These are phyloP conservation scores for Candida succiphila DNA, from an alignment of 805 yeast species.

Conservation along the genomic window DNA sequence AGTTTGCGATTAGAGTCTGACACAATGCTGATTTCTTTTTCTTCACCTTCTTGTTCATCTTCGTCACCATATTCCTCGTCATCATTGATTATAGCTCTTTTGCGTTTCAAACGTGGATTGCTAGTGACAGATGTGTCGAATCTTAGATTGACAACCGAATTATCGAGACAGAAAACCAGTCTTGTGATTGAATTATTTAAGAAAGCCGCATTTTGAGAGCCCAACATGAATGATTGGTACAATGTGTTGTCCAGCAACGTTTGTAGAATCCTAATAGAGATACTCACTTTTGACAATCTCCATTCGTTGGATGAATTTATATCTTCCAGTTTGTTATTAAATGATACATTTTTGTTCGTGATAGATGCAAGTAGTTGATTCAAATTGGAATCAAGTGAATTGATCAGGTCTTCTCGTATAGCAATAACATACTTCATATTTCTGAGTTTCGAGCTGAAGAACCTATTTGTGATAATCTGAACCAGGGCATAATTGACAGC, in stretches of 20 bases:
- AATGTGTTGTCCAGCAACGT: conserved; percentile 16
- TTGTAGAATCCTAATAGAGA: conserved; percentile 15
- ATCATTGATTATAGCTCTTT: not conserved
- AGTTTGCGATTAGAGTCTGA: conserved; percentile 8
- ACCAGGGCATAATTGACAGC: conserved; percentile 13
- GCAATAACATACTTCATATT: conserved; percentile 13
- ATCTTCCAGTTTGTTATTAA: conserved; percentile 1
- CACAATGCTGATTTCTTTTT: not conserved
- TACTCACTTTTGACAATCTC: conserved; percentile 16
- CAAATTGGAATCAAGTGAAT: conserved; percentile 12
- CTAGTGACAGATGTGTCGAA: too few relatives aligned
- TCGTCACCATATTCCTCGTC: conserved; percentile 3
- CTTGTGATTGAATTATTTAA: conserved; percentile 17
- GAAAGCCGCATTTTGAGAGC: conserved; percentile 10
- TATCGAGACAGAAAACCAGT: conserved; percentile 23
- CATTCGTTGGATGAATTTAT: conserved; percentile 8
- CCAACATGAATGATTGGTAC: conserved; percentile 9
- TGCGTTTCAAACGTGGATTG: too few relatives aligned
- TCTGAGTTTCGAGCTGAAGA: conserved; percentile 12
- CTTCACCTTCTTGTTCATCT: conserved; percentile 1
- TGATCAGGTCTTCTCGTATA: conserved; percentile 12
- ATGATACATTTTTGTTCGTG: conserved; percentile 11
- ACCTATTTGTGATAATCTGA: conserved; percentile 11
- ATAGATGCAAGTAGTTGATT: conserved; percentile 14
- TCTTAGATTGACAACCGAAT: conserved; percentile 16